Conservation (phyloP, 352 stramenopile genomes). For the Blastocystis sp. region DNA sequence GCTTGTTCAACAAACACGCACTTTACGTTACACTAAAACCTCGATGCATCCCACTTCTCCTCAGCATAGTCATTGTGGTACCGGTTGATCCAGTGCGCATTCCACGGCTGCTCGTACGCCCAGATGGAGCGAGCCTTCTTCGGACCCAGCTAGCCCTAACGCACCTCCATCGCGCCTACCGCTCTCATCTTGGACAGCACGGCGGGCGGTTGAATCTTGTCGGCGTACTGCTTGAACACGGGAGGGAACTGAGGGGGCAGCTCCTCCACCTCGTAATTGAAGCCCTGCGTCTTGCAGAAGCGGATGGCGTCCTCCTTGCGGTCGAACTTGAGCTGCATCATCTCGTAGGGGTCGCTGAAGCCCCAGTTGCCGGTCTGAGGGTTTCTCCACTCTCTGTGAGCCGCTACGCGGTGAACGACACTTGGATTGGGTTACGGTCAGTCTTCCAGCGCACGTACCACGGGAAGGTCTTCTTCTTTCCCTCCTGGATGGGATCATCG, state of each 20-base stretch:
- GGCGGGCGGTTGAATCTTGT: conserved; percentile 63
- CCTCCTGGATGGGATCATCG: conserved; percentile 60
- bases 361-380: conserved; percentile 32
- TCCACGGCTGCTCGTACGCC: conserved; percentile 62
- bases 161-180: neutral
- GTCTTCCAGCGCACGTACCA: conserved; percentile 63
- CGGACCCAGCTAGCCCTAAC: conserved; percentile 49
- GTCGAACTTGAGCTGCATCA: conserved; percentile 68
- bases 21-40: conserved; percentile 64
- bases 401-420: neutral
- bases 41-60: conserved; percentile 61
- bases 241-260: conserved; percentile 57
- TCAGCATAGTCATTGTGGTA: conserved; percentile 60
- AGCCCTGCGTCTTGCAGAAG: conserved; percentile 63
- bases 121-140: conserved; percentile 66
- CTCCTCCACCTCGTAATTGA: conserved; percentile 35
- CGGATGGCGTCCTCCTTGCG: conserved; percentile 59
- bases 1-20: neutral
- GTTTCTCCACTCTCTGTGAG: conserved; percentile 58
- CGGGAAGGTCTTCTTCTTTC: conserved; percentile 62
- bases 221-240: conserved; percentile 59
- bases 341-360: conserved; percentile 50
- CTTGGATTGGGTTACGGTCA: neutral
- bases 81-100: conserved; percentile 61
- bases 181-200: conserved; percentile 63